A percentile compares a stretch with the other conserved stretches of the same genome.
These are phyloP conservation scores for Circinella minor DNA, from an alignment of 371 early-diverging fungal species.

Conservation along the genomic window DNA sequence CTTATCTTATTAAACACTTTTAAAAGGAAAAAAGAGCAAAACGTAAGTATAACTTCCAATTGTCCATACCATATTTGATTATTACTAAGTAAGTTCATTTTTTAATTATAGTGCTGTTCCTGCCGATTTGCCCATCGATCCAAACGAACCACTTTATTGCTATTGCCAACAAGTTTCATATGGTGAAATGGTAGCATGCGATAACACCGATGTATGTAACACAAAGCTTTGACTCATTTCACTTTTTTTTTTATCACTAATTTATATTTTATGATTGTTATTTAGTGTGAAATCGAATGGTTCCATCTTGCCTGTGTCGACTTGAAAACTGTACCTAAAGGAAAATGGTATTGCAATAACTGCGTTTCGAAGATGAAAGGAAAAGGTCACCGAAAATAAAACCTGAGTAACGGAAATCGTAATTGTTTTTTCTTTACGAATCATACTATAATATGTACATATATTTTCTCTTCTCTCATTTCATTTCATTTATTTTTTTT, in stretches of 20 bases:
- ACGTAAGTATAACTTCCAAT: background rate
- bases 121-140: constrained; percentile 86
- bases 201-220: constrained; percentile 80
- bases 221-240: background rate
- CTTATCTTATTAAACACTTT: background rate
- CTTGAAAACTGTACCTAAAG: constrained; percentile 82
- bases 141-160: constrained; percentile 95
- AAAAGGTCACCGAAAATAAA: constrained; percentile 53
- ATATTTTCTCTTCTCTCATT: background rate
- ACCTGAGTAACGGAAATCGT: no score
- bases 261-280: background rate
- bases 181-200: constrained; percentile 98
- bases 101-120: constrained; percentile 34
- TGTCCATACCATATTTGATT: no score
- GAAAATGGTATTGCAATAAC: constrained; percentile 92
- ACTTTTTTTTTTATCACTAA: background rate
- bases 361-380: constrained; percentile 67
- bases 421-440: background rate
- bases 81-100: background rate
- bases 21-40: constrained; percentile 21
- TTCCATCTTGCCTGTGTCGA: constrained; percentile 95
- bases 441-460: background rate
- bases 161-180: constrained; percentile 94
- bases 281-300: constrained; percentile 92
- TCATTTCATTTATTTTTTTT: background rate